These are phyloP conservation scores for Podospora pseudocomata DNA, from an alignment of 495 filamentous ascomycete genomes.

Conservation along the genomic window DNA sequence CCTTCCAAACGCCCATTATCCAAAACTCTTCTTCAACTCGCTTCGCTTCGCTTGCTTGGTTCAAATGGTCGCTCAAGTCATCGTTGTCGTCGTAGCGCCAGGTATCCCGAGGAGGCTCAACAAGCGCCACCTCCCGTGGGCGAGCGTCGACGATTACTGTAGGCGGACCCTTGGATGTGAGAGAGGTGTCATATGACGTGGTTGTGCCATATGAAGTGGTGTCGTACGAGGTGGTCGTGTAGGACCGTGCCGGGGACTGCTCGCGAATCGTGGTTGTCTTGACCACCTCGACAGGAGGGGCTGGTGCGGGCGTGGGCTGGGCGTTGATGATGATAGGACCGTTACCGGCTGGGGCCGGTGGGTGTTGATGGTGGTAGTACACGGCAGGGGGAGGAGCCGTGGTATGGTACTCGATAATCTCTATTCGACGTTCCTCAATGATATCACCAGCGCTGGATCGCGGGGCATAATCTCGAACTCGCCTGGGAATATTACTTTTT, in stretches of 20 bases:
- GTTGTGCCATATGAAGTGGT: constrained; percentile 9
- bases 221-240: constrained; percentile 30
- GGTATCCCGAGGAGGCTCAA: too few relatives aligned
- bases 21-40: background rate
- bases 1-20: background rate
- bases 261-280: constrained; percentile 39
- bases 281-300: constrained; percentile 38
- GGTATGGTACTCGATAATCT: constrained; percentile 29
- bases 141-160: constrained; percentile 34
- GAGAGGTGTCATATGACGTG: constrained; percentile 20
- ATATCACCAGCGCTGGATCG: constrained; percentile 37
- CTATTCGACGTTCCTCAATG: constrained; percentile 36
- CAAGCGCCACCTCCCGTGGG: constrained; percentile 38
- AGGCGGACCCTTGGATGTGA: constrained; percentile 28
- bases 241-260: constrained; percentile 34
- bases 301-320: constrained; percentile 39
- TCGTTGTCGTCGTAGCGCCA: constrained; percentile 20
- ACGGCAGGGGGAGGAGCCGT: constrained; percentile 8
- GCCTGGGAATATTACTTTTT: constrained; percentile 27
- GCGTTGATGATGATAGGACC: constrained; percentile 40
- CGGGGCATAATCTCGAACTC: constrained; percentile 39
- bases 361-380: constrained; percentile 9
- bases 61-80: constrained; percentile 52
- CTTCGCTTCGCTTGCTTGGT: background rate
- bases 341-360: constrained; percentile 21